A percentile compares a stretch with the other conserved stretches of the same genome.
These are phyloP conservation scores for Phytophthora crassamura DNA, from an alignment of 352 stramenopile genomes.

Conservation along the genomic window DNA sequence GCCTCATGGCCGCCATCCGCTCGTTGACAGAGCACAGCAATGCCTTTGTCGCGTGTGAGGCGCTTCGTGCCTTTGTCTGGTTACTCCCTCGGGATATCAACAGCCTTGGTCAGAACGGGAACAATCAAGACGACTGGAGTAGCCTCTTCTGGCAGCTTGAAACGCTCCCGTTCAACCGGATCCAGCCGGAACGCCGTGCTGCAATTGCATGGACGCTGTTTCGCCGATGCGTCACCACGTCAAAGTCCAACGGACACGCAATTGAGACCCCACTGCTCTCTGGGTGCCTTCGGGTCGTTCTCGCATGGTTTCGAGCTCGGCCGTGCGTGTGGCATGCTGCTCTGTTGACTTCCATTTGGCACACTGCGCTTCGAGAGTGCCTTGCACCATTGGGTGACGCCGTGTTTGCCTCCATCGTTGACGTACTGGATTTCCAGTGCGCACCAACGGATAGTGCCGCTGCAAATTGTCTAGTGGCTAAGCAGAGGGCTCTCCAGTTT, in stretches of 20 bases:
- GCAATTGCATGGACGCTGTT: slow-evolving; percentile 72
- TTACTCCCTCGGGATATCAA: slow-evolving; percentile 52
- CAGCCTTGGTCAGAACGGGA: not conserved
- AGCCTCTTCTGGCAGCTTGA: slow-evolving; percentile 55
- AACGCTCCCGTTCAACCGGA: slow-evolving; percentile 50
- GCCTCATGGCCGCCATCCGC: slow-evolving; percentile 55
- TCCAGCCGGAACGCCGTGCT: slow-evolving; percentile 57
- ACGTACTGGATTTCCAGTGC: slow-evolving; percentile 63
- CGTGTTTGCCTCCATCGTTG: slow-evolving; percentile 57
- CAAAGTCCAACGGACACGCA: slow-evolving; percentile 39
- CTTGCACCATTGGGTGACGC: slow-evolving; percentile 43
- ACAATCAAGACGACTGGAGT: slow-evolving; percentile 41
- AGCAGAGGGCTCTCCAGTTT: slow-evolving; percentile 66
- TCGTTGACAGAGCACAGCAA: slow-evolving; percentile 52
- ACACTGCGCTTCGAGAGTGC: slow-evolving; percentile 56
- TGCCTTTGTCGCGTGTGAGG: slow-evolving; percentile 63
- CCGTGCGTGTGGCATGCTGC: slow-evolving; percentile 77
- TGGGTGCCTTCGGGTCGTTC: slow-evolving; percentile 53
- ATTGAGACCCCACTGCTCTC: slow-evolving; percentile 60
- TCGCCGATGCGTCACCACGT: slow-evolving; percentile 59
- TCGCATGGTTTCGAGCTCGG: slow-evolving; percentile 62
- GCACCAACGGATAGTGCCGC: slow-evolving; percentile 33
- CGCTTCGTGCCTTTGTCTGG: slow-evolving; percentile 75
- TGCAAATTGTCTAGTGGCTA: slow-evolving; percentile 48
- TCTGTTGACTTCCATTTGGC: slow-evolving; percentile 67